Evolutionary conservation across 1,139 yeast genomes (phyloP).

Genomic region (Candida frijolesensis): DNA sequence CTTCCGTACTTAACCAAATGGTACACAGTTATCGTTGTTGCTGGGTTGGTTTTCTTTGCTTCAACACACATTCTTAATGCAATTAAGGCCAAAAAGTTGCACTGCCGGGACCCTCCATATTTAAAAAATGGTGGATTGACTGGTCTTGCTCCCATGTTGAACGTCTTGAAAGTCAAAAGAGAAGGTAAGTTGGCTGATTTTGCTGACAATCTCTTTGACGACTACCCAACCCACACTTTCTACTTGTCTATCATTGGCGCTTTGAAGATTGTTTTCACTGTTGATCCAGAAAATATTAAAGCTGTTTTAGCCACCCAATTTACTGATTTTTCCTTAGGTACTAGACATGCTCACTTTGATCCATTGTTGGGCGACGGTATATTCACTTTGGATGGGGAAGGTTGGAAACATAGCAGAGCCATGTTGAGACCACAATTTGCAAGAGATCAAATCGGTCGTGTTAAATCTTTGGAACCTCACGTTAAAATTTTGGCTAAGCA

Average conservation of each 20-base stretch:
- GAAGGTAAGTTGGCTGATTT: slow-evolving; percentile 31
- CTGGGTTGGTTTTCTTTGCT: slow-evolving; percentile 8
- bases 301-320: slow-evolving; percentile 46
- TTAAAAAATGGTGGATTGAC: slow-evolving; percentile 16
- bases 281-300: slow-evolving; percentile 39
- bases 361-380: slow-evolving; percentile 60
- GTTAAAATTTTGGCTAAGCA: slow-evolving; percentile 38
- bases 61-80: slow-evolving; percentile 7
- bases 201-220: slow-evolving; percentile 18
- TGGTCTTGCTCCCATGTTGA: slow-evolving; percentile 20
- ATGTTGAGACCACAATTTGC: slow-evolving; percentile 59
- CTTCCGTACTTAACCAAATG: slow-evolving; percentile 17
- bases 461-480: slow-evolving; percentile 49
- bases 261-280: slow-evolving; percentile 23
- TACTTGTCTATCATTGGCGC: slow-evolving; percentile 42
- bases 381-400: slow-evolving; percentile 59
- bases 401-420: slow-evolving; percentile 59
- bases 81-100: slow-evolving; percentile 8
- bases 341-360: slow-evolving; percentile 42
- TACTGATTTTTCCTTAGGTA: slow-evolving; percentile 55
- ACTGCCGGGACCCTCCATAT: slow-evolving; percentile 13
- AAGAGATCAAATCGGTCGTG: slow-evolving; percentile 52
- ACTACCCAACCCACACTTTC: slow-evolving; percentile 16
- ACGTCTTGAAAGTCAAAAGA: slow-evolving; percentile 22
- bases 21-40: slow-evolving; percentile 16